These are phyloP conservation scores for Diaporthe sp. DNA, from an alignment of 2,329 filamentous ascomycete species.

Conservation along the genomic window DNA sequence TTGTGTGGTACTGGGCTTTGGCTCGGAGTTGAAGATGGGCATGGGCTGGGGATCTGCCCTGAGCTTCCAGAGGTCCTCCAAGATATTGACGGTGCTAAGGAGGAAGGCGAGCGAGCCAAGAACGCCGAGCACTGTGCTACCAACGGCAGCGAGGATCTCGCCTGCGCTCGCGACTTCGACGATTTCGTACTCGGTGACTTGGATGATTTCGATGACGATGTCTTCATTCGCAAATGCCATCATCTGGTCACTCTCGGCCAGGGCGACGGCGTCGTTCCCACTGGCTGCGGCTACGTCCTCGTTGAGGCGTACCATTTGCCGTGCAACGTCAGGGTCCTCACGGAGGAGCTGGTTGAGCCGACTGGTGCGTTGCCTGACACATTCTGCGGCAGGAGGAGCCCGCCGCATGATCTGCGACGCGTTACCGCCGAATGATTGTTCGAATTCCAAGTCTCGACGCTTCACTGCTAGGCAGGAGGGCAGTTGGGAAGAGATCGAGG, in stretches of 20 bases:
- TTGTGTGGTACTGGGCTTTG: conserved; percentile 13
- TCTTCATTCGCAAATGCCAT: conserved; percentile 14
- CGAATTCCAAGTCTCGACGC: conserved; percentile 8
- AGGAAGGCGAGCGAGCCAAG: conserved; percentile 14
- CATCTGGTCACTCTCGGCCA: conserved; percentile 16
- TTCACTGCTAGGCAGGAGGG: conserved; percentile 1
- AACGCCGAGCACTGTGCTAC: conserved; percentile 11
- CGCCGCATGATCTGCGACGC: conserved; percentile 6
- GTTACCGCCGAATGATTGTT: neutral
- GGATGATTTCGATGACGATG: conserved; percentile 3
- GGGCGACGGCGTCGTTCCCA: conserved; percentile 8
- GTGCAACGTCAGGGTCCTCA: conserved; percentile 18
- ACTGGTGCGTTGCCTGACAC: conserved; percentile 4
- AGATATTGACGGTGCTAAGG: conserved; percentile 1
- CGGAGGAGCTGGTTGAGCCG: conserved; percentile 14
- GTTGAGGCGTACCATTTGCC: conserved; percentile 16
- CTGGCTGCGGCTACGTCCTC: conserved; percentile 8
- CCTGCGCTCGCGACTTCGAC: conserved; percentile 9
- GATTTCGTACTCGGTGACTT: neutral
- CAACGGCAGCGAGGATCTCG: conserved; percentile 13
- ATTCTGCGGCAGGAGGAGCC: conserved; percentile 8
- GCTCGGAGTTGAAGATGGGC: neutral
- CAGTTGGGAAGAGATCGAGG: conserved; percentile 10
- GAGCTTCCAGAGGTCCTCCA: conserved; percentile 18
- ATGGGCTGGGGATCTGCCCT: conserved; percentile 4